Evolutionary conservation across 2,329 filamentous ascomycete species (phyloP).

Genomic region (Neophaeococcomyces aloes): DNA sequence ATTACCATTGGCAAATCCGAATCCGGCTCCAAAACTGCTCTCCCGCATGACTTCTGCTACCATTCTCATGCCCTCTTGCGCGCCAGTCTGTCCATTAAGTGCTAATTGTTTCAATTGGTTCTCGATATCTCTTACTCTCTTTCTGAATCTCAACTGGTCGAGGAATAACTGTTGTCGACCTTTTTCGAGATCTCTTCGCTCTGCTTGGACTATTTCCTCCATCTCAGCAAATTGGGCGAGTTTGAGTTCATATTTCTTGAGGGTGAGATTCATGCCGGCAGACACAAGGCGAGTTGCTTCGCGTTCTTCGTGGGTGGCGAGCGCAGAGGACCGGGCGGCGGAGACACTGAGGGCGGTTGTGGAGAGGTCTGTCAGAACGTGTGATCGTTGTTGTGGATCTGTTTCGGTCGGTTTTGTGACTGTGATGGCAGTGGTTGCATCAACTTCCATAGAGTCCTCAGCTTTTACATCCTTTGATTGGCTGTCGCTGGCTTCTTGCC

Average conservation of each 20-base stretch:
- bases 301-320: slow-evolving; percentile 92
- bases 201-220: slow-evolving; percentile 81
- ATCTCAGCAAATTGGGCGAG: slow-evolving; percentile 94
- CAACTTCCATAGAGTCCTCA: slow-evolving; percentile 54
- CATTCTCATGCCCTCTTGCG: slow-evolving; percentile 28
- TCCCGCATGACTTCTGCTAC: slow-evolving; percentile 16
- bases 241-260: slow-evolving; percentile 93
- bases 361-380: slow-evolving; percentile 40
- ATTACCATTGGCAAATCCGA: slow-evolving; percentile 9
- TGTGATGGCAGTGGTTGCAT: slow-evolving; percentile 29
- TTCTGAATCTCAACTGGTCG: slow-evolving; percentile 81
- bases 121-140: slow-evolving; percentile 73
- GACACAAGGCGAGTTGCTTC: slow-evolving; percentile 92
- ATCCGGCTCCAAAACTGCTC: slow-evolving; percentile 3
- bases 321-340: slow-evolving; percentile 71
- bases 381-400: neutral
- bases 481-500: slow-evolving; percentile 39
- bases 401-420: slow-evolving; percentile 31
- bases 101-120: slow-evolving; percentile 48
- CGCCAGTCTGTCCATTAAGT: slow-evolving; percentile 26
- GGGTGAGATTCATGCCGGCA: slow-evolving; percentile 81
- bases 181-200: slow-evolving; percentile 84
- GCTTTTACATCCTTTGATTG: slow-evolving; percentile 38
- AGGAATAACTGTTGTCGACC: slow-evolving; percentile 88
- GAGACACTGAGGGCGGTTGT: slow-evolving; percentile 77